These are phyloP conservation scores for Epichloe sp. DNA, from an alignment of 2,329 filamentous ascomycete genomes.

Conservation along the genomic window DNA sequence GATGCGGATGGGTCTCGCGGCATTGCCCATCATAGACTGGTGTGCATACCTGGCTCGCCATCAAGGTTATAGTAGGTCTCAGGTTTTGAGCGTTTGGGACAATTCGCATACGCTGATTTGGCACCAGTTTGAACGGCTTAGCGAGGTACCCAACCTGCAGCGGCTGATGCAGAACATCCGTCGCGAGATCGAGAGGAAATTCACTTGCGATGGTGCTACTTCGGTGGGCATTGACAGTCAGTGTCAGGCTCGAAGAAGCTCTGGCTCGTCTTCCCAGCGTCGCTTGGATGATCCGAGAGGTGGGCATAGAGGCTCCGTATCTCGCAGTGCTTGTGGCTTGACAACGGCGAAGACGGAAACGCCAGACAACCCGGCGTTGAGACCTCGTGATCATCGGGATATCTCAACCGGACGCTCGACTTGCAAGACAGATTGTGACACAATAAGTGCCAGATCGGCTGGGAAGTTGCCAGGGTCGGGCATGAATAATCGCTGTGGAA, in stretches of 20 bases:
- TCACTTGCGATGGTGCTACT: neutral
- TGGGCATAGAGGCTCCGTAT: neutral
- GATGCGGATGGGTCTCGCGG: neutral
- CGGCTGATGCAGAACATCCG: neutral
- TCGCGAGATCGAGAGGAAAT: neutral
- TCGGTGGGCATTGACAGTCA: neutral
- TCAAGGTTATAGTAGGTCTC: neutral
- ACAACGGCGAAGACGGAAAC: neutral
- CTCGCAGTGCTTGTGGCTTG: neutral
- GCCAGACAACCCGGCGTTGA: neutral
- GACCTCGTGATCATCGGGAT: neutral
- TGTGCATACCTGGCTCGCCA: neutral
- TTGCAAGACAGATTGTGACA: neutral
- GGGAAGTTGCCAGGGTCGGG: neutral
- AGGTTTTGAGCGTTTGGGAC: neutral
- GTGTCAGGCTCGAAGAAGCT: neutral
- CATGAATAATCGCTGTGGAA: neutral
- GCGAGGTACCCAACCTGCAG: neutral
- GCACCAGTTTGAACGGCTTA: neutral
- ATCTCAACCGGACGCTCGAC: neutral
- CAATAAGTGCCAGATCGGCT: neutral
- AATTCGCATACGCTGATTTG: neutral
- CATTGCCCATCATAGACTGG: constrained; percentile 1
- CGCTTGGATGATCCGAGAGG: neutral
- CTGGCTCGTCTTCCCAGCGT: neutral